These are phyloP conservation scores for Talaromyces atroroseus DNA, from an alignment of 2,329 filamentous ascomycete species.

Conservation along the genomic window DNA sequence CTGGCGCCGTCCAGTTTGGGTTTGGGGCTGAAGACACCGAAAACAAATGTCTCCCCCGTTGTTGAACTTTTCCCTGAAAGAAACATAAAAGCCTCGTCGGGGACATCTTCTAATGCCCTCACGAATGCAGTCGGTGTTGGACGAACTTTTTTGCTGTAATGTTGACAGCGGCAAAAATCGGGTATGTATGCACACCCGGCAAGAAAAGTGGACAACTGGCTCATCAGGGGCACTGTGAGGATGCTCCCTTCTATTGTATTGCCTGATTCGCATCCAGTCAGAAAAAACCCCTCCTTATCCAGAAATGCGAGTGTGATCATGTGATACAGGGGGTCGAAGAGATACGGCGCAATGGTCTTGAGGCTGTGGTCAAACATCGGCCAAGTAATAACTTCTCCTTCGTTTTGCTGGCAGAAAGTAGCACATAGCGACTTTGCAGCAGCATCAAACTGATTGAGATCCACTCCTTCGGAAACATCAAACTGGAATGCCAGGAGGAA, in stretches of 20 bases:
- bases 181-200: not conserved
- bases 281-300: not conserved
- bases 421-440: not conserved
- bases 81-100: not conserved
- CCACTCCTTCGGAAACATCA: not conserved
- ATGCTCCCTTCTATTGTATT: not conserved
- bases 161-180: not conserved
- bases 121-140: not conserved
- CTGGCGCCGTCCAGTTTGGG: not conserved
- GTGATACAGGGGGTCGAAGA: constrained; percentile 6
- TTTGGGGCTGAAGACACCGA: constrained; percentile 3
- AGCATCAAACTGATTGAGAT: not conserved
- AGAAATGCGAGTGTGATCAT: not conserved
- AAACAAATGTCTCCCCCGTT: not conserved
- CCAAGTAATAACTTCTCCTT: not conserved
- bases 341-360: not conserved
- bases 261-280: not conserved
- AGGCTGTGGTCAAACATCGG: not conserved
- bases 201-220: constrained; percentile 4
- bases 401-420: not conserved
- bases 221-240: not conserved
- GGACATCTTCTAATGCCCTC: not conserved
- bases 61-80: not conserved
- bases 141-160: not conserved
- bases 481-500: constrained; percentile 1